phyloP scores from a whole-genome alignment of 352 stramenopile genomes.

The Thraustochytrium striatum region DNA sequence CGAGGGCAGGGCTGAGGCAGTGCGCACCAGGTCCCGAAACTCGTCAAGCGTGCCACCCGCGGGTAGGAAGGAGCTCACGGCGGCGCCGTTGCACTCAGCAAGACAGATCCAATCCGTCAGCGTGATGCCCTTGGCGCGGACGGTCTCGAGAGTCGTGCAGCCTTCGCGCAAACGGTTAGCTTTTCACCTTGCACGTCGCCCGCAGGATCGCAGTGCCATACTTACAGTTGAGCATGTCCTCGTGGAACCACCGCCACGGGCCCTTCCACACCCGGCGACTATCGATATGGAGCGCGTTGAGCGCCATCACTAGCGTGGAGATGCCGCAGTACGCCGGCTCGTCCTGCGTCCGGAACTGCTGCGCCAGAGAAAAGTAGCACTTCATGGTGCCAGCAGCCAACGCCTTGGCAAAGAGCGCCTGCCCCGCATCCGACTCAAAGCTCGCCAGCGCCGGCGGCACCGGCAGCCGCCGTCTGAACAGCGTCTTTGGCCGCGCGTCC shows the following conservation, averaged over 20 bases:
- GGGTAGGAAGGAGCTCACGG: conserved; percentile 51
- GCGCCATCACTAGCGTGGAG: conserved; percentile 68
- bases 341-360: conserved; percentile 76
- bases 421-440: conserved; percentile 55
- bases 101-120: conserved; percentile 69
- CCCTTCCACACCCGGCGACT: conserved; percentile 68
- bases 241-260: conserved; percentile 64
- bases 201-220: conserved; percentile 46
- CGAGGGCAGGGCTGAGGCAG: not conserved
- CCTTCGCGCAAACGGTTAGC: too few relatives aligned
- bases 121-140: conserved; percentile 66
- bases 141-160: conserved; percentile 66
- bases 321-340: conserved; percentile 77
- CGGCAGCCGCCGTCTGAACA: conserved; percentile 21
- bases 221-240: conserved; percentile 41
- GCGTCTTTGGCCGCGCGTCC: conserved; percentile 63
- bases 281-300: conserved; percentile 75
- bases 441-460: not conserved
- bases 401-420: conserved; percentile 72
- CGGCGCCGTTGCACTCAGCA: conserved; percentile 70
- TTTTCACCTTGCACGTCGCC: too few relatives aligned
- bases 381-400: conserved; percentile 61
- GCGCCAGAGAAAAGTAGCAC: conserved; percentile 81
- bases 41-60: not conserved
- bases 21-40: not conserved